A percentile compares a stretch with the other conserved stretches of the same genome.
phyloP scores from a whole-genome alignment of 2,329 filamentous ascomycete species.

The Dactylonectria estremocensis region DNA sequence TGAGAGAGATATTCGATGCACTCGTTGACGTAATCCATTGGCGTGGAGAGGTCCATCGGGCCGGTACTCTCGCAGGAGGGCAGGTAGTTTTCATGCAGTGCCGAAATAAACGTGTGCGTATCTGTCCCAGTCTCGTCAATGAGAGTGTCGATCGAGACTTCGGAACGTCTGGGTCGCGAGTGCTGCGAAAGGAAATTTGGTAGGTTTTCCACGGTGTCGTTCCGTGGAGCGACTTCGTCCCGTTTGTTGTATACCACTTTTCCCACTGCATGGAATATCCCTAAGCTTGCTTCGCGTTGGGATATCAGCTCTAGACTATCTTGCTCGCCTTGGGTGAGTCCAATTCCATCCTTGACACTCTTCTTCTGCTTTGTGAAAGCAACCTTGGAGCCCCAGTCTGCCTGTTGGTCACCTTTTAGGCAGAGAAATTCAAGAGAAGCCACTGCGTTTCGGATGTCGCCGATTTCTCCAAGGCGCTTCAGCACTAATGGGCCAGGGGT shows the following conservation, averaged over 20 bases:
- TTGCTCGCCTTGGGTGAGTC: constrained; percentile 82
- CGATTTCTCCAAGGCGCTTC: constrained; percentile 85
- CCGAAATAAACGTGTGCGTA: constrained; percentile 88
- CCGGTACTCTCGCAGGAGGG: constrained; percentile 80
- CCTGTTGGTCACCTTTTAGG: constrained; percentile 81
- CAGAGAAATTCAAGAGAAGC: constrained; percentile 95
- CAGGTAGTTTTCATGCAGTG: constrained; percentile 93
- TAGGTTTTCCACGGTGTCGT: constrained; percentile 66
- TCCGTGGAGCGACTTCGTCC: constrained; percentile 65
- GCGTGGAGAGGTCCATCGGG: constrained; percentile 67
- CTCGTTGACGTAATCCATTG: constrained; percentile 84
- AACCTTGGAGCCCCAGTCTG: constrained; percentile 83
- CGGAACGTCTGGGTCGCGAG: constrained; percentile 73
- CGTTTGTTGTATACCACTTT: constrained; percentile 98
- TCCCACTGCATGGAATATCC: constrained; percentile 96
- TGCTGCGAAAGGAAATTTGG: constrained; percentile 72
- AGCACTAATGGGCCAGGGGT: constrained; percentile 86
- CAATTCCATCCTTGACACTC: constrained; percentile 67
- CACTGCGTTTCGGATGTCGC: constrained; percentile 93
- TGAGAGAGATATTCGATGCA: constrained; percentile 91
- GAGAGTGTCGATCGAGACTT: constrained; percentile 81
- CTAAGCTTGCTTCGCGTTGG: constrained; percentile 89
- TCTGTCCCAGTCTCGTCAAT: constrained; percentile 96
- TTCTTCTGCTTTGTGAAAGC: constrained; percentile 79
- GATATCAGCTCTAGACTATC: constrained; percentile 87